These are phyloP conservation scores for Zizania latifolia DNA, from an alignment of 176 grass and related monocot genomes.

Conservation along the genomic window DNA sequence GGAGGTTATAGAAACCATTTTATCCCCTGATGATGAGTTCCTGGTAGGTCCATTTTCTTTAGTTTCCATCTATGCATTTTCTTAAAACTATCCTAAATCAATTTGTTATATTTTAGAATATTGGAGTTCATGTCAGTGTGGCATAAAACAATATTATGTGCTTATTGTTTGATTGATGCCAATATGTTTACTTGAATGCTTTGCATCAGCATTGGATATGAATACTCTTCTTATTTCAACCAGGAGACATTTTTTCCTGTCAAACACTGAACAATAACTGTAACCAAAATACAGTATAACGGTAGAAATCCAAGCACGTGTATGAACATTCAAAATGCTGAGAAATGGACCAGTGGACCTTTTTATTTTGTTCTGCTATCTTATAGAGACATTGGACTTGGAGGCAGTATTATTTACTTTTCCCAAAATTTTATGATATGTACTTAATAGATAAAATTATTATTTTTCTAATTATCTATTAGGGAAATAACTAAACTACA, in stretches of 20 bases:
- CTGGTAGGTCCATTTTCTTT: slow-evolving; percentile 50
- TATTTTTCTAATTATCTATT: background rate
- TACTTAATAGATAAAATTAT: background rate
- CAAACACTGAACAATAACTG: no score
- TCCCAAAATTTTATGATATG: background rate
- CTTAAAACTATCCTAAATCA: background rate
- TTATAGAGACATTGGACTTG: no score
- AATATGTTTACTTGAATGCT: background rate
- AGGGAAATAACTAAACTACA: no score
- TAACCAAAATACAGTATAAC: no score
- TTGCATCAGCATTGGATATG: background rate
- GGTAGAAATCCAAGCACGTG: background rate
- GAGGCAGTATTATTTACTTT: background rate
- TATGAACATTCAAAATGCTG: background rate
- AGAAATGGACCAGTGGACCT: background rate
- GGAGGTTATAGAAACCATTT: slow-evolving; percentile 69
- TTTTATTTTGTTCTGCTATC: no score
- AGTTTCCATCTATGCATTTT: slow-evolving; percentile 15
- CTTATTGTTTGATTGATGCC: background rate
- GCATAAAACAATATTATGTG: background rate
- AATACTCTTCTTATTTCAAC: background rate
- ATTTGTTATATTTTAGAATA: background rate
- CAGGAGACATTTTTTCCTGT: background rate
- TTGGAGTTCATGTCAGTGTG: background rate
- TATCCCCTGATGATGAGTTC: slow-evolving; percentile 70